Conservation (phyloP, 345 rosid genomes). For the Populus euphratica region DNA sequence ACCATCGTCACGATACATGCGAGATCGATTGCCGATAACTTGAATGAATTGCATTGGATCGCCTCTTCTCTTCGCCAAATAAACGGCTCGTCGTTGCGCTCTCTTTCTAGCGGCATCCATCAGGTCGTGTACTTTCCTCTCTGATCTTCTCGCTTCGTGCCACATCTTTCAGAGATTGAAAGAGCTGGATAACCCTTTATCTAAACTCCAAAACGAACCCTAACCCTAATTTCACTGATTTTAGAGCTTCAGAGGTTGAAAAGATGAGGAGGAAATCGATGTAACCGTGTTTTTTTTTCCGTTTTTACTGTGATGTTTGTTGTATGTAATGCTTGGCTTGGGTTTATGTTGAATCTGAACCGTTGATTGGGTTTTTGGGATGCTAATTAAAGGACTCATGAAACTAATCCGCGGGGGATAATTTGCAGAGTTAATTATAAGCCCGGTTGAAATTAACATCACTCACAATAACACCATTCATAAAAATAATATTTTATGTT, state of each 20-base stretch:
- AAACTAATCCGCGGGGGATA: not conserved
- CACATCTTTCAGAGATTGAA: conserved; percentile 55
- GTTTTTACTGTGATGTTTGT: not conserved
- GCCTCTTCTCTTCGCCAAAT: conserved; percentile 86
- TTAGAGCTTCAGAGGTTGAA: not conserved
- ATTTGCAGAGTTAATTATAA: too few relatives aligned
- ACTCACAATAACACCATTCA: too few relatives aligned
- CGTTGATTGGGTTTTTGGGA: not conserved
- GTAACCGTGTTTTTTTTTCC: not conserved
- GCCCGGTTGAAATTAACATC: too few relatives aligned
- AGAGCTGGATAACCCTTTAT: not conserved
- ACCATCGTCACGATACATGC: conserved; percentile 74
- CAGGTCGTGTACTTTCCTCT: conserved; percentile 94
- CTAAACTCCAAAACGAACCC: conserved; percentile 5
- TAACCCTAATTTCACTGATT: not conserved
- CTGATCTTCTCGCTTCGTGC: conserved; percentile 99
- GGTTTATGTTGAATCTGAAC: conserved; percentile 1
- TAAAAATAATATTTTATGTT: too few relatives aligned
- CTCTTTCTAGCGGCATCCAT: conserved; percentile 99
- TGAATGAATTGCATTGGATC: conserved; percentile 94
- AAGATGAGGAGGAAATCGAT: not conserved
- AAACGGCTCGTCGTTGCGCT: conserved; percentile 85
- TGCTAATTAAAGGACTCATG: not conserved
- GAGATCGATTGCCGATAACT: conserved; percentile 64
- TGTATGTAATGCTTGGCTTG: not conserved